These are phyloP conservation scores for Exophiala bonariae DNA, from an alignment of 2,329 filamentous ascomycete genomes.

Conservation along the genomic window DNA sequence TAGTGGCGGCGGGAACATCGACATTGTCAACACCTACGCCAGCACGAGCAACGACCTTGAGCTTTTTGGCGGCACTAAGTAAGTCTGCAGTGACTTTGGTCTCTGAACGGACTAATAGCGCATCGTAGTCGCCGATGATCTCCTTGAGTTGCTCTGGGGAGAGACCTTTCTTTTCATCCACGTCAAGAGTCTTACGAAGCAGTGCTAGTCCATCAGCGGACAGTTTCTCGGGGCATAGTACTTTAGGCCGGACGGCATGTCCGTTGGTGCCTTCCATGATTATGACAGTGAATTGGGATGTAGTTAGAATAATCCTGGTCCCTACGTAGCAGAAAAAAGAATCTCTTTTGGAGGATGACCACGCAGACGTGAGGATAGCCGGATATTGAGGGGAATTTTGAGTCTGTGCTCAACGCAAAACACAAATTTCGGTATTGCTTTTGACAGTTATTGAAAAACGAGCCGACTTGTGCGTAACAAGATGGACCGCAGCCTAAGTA, in stretches of 20 bases:
- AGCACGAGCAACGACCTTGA: constrained; percentile 77
- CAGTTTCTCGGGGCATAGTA: constrained; percentile 78
- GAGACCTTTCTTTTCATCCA: constrained; percentile 66
- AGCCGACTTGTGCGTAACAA: no score
- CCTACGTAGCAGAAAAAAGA: no score
- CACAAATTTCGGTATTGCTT: no score
- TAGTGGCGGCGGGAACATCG: constrained; percentile 70
- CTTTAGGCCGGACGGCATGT: constrained; percentile 42
- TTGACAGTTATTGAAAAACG: no score
- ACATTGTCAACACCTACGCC: constrained; percentile 85
- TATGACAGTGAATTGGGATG: no score
- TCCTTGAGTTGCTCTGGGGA: constrained; percentile 62
- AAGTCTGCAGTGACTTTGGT: constrained; percentile 74
- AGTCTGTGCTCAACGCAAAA: no score
- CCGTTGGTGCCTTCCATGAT: constrained; percentile 20
- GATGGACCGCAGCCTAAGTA: no score
- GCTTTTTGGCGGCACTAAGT: constrained; percentile 63
- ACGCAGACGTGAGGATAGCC: no score
- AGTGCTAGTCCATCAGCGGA: constrained; percentile 75
- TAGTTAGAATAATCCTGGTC: no score
- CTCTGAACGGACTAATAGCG: constrained; percentile 76
- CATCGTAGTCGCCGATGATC: constrained; percentile 72
- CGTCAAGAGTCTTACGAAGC: constrained; percentile 65
- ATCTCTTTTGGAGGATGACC: no score
- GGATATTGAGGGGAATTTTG: no score